Conservation (phyloP, 495 filamentous ascomycete genomes). For the Hyaloscypha hepaticicola region DNA sequence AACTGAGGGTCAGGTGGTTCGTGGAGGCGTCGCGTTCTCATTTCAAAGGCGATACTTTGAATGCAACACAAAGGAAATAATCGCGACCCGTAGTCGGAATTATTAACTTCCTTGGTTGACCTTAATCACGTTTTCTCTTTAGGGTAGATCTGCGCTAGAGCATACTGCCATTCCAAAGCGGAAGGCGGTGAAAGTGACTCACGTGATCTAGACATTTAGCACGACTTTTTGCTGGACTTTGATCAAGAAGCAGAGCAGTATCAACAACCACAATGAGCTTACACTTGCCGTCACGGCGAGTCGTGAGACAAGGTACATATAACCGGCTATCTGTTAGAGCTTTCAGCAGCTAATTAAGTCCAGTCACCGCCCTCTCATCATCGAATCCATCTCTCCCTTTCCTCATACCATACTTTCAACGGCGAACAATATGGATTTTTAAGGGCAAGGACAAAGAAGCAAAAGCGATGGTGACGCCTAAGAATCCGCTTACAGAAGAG, state of each 20-base stretch:
- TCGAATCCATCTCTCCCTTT: constrained; percentile 42
- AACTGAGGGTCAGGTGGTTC: not conserved
- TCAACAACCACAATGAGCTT: constrained; percentile 33
- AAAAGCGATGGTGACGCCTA: not conserved
- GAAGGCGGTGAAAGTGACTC: not conserved
- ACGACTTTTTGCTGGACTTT: not conserved
- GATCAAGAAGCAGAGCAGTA: not conserved
- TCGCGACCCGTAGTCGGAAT: not conserved
- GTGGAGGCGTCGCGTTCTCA: not conserved
- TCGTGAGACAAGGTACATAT: constrained; percentile 31
- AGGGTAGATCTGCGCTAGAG: not conserved
- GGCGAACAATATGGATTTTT: constrained; percentile 16
- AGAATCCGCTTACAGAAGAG: constrained; percentile 32
- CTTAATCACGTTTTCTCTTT: not conserved
- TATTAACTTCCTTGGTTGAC: not conserved
- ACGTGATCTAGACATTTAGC: not conserved
- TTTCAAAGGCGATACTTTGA: constrained; percentile 14
- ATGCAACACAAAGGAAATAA: not conserved
- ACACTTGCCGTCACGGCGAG: constrained; percentile 31
- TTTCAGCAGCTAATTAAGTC: constrained; percentile 40
- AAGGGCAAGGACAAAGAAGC: not conserved
- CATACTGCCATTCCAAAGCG: not conserved
- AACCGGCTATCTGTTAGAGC: constrained; percentile 7
- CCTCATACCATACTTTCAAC: constrained; percentile 28
- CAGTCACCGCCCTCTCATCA: constrained; percentile 46